phyloP scores from a whole-genome alignment of 805 yeast genomes.

The Naumovozyma baii region DNA sequence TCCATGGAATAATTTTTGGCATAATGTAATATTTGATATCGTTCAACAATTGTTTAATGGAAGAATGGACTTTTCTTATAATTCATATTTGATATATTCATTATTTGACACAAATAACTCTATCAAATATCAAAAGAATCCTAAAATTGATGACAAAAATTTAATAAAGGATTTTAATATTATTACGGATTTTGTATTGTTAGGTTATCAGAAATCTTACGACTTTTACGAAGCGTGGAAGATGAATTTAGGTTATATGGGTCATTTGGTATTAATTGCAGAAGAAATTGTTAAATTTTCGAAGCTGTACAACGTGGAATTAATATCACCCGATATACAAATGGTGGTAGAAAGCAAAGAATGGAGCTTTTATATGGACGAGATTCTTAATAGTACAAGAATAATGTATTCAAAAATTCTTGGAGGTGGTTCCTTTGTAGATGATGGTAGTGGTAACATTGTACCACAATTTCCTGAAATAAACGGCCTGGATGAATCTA shows the following conservation, averaged over 20 bases:
- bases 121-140: background rate
- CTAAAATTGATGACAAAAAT: background rate
- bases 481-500: background rate
- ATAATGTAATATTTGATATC: conserved; percentile 92
- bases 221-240: conserved; percentile 49
- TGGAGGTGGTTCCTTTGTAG: conserved; percentile 29
- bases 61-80: conserved; percentile 72
- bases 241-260: conserved; percentile 86
- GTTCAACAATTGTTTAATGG: conserved; percentile 93
- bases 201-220: conserved; percentile 52
- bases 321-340: conserved; percentile 26
- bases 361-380: conserved; percentile 25
- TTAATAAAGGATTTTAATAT: conserved; percentile 51
- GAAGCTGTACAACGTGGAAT: conserved; percentile 31
- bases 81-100: conserved; percentile 52
- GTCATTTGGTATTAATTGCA: conserved; percentile 87
- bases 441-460: conserved; percentile 24
- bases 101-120: conserved; percentile 20
- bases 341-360: conserved; percentile 13
- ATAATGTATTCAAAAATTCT: conserved; percentile 29
- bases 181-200: conserved; percentile 47
- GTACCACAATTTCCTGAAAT: conserved; percentile 17
- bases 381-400: conserved; percentile 27
- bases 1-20: conserved; percentile 97
- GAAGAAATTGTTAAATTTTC: conserved; percentile 91